Base-by-base conservation (phyloP, 2,329 filamentous ascomycete species). In the Alternaria rosae region DNA sequence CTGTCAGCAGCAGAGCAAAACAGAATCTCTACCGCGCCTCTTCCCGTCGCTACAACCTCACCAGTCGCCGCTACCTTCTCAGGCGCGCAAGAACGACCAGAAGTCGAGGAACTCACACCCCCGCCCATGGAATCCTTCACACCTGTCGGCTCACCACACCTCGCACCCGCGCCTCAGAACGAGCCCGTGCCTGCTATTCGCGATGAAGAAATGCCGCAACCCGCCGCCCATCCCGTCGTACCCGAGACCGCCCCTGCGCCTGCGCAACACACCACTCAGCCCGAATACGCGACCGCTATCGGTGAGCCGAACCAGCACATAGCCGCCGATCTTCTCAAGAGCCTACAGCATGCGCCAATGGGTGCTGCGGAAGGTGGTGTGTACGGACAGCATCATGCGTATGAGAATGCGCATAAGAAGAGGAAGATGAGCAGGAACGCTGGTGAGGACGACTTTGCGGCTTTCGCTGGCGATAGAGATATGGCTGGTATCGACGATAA, bases 91-190 rank as follows among this genome's bases (percentile, higher is more conserved):
- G 88, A 89, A 63, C 89, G 92, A 32, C 94, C 94, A 2, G 89
- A 94, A 69, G 86, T 97, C 59, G 94, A 98, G 78, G 91, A 90
- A 6, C 85, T 97, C 58, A 97, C 94, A 0, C 94, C 93, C n/a
- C 92, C 91, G 1, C 83, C 88, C 3, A 85, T 88, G 62, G 87
- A 88, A 57, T 80, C 81, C 9, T 79, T 86, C 57, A 85, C 85
- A 0, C 85, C 86, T 20, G 81, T 84, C 53, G 83, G 80, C 8
- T 85, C 83, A 6, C 84, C 84, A 1, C 79, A 77, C 17, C 66
- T 64, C 47, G 52, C 53, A 10, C 47, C 68, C 26, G 42, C 56
- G 5, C 44, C 57, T 10, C 57, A 17, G 11, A 50, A 57, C 28
- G 68, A 73, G 28, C 55, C 57, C 4, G 69, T 71, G 1, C 70